Conservation (phyloP, 331 rosid species). For the Dryas integrifolia region DNA sequence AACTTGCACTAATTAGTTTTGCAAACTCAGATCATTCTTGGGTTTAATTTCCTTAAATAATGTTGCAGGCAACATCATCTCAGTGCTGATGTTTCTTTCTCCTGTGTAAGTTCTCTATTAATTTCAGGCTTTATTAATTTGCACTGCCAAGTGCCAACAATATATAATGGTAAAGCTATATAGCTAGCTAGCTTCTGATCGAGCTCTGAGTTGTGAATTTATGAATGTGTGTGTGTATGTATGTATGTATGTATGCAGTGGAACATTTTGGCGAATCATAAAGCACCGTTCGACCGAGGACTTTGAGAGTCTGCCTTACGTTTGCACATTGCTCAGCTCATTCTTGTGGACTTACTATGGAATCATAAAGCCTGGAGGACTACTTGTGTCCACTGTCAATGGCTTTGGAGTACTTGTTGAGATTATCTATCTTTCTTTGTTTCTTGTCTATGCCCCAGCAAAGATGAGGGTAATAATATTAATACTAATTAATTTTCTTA, state of each 20-base stretch:
- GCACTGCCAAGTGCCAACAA: too few relatives aligned
- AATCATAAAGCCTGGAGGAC: slow-evolving; percentile 44
- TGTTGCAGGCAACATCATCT: slow-evolving; percentile 57
- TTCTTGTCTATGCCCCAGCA: slow-evolving; percentile 47
- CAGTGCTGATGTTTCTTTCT: slow-evolving; percentile 65
- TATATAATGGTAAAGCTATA: too few relatives aligned
- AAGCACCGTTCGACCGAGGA: slow-evolving; percentile 49
- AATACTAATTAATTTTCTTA: too few relatives aligned
- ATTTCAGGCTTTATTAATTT: too few relatives aligned
- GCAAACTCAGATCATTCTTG: too few relatives aligned
- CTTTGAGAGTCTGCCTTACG: slow-evolving; percentile 62
- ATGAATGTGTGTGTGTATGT: too few relatives aligned
- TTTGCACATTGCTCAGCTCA: slow-evolving; percentile 60
- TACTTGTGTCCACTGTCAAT: slow-evolving; percentile 61
- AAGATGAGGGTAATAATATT: slow-evolving; percentile 35
- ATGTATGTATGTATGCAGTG: slow-evolving; percentile 29
- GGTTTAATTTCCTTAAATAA: not conserved
- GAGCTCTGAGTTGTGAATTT: too few relatives aligned
- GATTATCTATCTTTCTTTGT: slow-evolving; percentile 43
- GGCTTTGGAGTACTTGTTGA: slow-evolving; percentile 57
- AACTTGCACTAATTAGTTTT: not conserved
- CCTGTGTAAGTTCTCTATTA: slow-evolving; percentile 45
- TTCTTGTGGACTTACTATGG: slow-evolving; percentile 76
- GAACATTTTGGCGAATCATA: slow-evolving; percentile 52
- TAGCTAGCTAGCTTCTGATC: too few relatives aligned